Evolutionary conservation across 2,329 filamentous ascomycete genomes (phyloP).

Genomic region (Colletotrichum salicis): DNA sequence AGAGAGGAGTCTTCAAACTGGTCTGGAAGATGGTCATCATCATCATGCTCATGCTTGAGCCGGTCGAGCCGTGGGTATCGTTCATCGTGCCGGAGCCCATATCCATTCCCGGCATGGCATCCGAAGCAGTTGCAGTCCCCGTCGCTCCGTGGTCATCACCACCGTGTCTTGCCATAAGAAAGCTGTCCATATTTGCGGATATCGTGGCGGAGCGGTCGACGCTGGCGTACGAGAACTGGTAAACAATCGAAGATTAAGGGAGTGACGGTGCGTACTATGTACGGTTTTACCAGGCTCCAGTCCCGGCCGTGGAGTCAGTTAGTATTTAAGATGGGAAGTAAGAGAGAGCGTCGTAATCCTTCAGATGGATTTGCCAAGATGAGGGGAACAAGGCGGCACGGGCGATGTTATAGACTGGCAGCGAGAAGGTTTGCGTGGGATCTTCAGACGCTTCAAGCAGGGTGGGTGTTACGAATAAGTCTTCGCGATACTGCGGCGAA

Average conservation of each 20-base stretch:
- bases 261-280: neutral
- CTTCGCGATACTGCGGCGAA: conserved; percentile 26
- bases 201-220: conserved; percentile 9
- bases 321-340: neutral
- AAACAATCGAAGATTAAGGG: neutral
- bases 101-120: conserved; percentile 31
- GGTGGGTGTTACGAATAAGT: conserved; percentile 23
- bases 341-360: conserved; percentile 1
- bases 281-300: conserved; percentile 32
- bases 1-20: conserved; percentile 60
- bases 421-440: conserved; percentile 37
- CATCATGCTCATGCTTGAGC: conserved; percentile 35
- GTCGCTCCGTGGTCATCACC: conserved; percentile 20
- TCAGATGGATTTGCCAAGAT: neutral
- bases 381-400: conserved; percentile 2
- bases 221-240: neutral
- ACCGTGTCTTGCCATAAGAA: conserved; percentile 27
- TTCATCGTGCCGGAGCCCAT: conserved; percentile 32
- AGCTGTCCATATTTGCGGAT: conserved; percentile 22
- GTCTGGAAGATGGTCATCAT: conserved; percentile 72
- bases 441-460: conserved; percentile 36
- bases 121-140: conserved; percentile 12
- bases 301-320: conserved; percentile 14
- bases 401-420: conserved; percentile 27
- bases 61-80: conserved; percentile 4